phyloP scores from a whole-genome alignment of 1,284 basidiomycete genomes.

The Boletellus sp. region DNA sequence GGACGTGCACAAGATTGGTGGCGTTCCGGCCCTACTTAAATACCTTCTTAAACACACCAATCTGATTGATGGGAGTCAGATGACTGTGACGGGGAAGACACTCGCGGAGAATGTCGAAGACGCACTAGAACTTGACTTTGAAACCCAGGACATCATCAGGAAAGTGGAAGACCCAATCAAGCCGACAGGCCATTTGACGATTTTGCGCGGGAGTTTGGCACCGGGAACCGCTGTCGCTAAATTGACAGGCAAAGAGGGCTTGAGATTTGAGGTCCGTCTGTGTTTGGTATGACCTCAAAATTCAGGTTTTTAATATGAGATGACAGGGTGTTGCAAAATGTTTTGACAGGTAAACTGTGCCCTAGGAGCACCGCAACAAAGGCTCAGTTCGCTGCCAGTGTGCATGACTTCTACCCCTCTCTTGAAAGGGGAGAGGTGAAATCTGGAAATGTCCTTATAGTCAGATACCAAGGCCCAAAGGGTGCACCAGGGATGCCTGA shows the following conservation, averaged over 20 bases:
- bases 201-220: conserved; percentile 86
- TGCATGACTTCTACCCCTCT: conserved; percentile 81
- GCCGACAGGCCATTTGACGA: conserved; percentile 86
- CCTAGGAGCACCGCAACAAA: not conserved
- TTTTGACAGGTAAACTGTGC: conserved; percentile 58
- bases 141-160: conserved; percentile 81
- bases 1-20: conserved; percentile 89
- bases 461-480: conserved; percentile 95
- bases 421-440: conserved; percentile 84
- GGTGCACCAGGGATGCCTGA: conserved; percentile 98
- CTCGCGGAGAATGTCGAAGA: conserved; percentile 88
- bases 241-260: conserved; percentile 94
- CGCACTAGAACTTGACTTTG: conserved; percentile 73
- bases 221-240: conserved; percentile 94
- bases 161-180: conserved; percentile 86
- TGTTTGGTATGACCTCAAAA: not conserved
- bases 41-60: conserved; percentile 87
- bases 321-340: conserved; percentile 67
- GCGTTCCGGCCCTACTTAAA: conserved; percentile 78
- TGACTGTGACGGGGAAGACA: conserved; percentile 95
- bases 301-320: conserved; percentile 4
- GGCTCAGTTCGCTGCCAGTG: conserved; percentile 40
- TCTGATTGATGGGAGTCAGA: conserved; percentile 84
- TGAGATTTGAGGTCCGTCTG: conserved; percentile 69
- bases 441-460: conserved; percentile 81